phyloP scores from a whole-genome alignment of 1,284 basidiomycete species.

The Leucoagaricus sp. region DNA sequence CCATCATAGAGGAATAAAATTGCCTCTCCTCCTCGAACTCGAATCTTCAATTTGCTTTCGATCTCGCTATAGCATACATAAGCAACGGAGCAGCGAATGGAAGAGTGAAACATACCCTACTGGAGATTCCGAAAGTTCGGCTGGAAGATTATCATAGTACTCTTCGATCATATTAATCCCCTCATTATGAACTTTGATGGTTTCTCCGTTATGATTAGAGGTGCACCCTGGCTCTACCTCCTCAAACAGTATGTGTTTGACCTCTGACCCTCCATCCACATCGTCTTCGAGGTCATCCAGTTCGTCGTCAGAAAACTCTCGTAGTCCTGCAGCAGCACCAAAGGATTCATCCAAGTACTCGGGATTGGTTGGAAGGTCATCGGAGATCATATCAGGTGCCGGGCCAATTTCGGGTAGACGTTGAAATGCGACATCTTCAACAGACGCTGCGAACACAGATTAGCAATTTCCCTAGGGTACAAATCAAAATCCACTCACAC shows the following conservation, averaged over 20 bases:
- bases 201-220: conserved; percentile 79
- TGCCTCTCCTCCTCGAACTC: conserved; percentile 62
- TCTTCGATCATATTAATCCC: conserved; percentile 66
- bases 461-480: neutral
- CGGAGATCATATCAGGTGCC: conserved; percentile 85
- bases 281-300: conserved; percentile 63
- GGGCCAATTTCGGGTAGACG: conserved; percentile 72
- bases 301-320: conserved; percentile 71
- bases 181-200: conserved; percentile 70
- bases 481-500: conserved; percentile 28
- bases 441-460: conserved; percentile 51
- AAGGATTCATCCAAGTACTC: conserved; percentile 88
- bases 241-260: conserved; percentile 24
- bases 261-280: conserved; percentile 30
- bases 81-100: neutral
- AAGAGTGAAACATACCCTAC: conserved; percentile 44
- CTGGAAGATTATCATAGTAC: conserved; percentile 70
- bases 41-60: conserved; percentile 53
- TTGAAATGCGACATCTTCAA: conserved; percentile 86
- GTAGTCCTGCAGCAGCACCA: conserved; percentile 73
- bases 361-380: conserved; percentile 87
- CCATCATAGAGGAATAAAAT: conserved; percentile 84
- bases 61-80: conserved; percentile 38
- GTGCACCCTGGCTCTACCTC: conserved; percentile 47
- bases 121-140: conserved; percentile 47